A percentile compares a stretch with the other conserved stretches of the same genome.
phyloP scores from a whole-genome alignment of 139 green algal genomes.

The Spirogloea muscicola region DNA sequence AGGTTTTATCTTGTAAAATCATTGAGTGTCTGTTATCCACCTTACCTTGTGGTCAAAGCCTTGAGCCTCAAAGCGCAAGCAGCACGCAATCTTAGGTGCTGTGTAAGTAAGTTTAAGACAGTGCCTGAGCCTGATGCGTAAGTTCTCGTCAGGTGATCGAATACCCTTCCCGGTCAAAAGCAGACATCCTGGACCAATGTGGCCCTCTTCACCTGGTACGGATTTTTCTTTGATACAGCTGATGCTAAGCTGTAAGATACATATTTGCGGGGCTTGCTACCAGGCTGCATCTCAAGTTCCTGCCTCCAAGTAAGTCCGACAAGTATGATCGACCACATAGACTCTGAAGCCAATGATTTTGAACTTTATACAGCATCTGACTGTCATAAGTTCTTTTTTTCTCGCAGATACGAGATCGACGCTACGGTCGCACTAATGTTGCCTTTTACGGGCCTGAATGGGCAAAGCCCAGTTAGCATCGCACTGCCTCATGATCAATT shows the following conservation, averaged over 20 bases:
- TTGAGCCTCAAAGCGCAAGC: not conserved
- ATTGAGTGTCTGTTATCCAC: not conserved
- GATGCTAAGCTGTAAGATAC: too few species aligned
- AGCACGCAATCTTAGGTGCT: not conserved
- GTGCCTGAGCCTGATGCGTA: not conserved
- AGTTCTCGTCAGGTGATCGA: constrained; percentile 65
- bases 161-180: constrained; percentile 68
- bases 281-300: too few species aligned
- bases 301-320: too few species aligned
- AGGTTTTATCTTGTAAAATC: not conserved
- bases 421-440: constrained; percentile 79
- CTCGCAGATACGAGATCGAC: constrained; percentile 63
- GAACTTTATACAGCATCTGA: too few species aligned
- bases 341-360: too few species aligned
- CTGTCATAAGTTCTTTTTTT: too few species aligned
- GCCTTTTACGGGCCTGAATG: constrained; percentile 65
- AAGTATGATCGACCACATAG: too few species aligned
- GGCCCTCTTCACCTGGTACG: constrained; percentile 59
- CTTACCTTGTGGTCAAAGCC: not conserved
- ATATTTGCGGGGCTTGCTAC: too few species aligned
- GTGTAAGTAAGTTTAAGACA: not conserved
- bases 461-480: too few species aligned
- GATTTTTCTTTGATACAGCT: not conserved
- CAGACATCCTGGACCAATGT: constrained; percentile 55
- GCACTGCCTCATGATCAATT: too few species aligned